These are phyloP conservation scores for Cercospora sojina DNA, from an alignment of 2,329 filamentous ascomycete species.

Conservation along the genomic window DNA sequence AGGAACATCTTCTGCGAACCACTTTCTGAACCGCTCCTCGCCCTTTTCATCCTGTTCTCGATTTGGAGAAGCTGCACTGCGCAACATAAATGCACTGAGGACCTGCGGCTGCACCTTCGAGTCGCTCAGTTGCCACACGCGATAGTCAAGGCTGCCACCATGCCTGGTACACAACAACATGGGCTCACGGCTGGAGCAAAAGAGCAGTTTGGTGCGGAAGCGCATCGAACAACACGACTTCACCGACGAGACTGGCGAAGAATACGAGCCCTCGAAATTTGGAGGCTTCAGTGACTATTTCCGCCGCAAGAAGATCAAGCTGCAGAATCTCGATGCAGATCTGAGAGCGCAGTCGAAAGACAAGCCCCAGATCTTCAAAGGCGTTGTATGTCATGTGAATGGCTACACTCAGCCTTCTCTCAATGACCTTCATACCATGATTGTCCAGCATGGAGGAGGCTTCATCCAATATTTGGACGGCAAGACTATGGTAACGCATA, in stretches of 20 bases:
- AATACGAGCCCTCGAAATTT: slow-evolving; percentile 84
- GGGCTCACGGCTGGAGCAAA: slow-evolving; percentile 62
- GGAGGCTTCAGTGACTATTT: slow-evolving; percentile 92
- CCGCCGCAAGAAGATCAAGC: slow-evolving; percentile 90
- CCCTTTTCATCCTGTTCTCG: neutral
- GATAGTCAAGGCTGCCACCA: slow-evolving; percentile 1
- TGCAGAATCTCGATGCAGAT: slow-evolving; percentile 89
- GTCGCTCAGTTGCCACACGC: neutral
- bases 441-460: slow-evolving; percentile 89
- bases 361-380: slow-evolving; percentile 84
- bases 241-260: slow-evolving; percentile 70
- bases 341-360: slow-evolving; percentile 67
- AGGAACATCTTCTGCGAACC: neutral
- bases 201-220: slow-evolving; percentile 60
- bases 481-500: slow-evolving; percentile 90
- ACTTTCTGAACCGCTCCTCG: neutral
- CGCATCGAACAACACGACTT: slow-evolving; percentile 70
- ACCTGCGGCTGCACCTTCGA: neutral
- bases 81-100: neutral
- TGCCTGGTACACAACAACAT: slow-evolving; percentile 42
- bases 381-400: slow-evolving; percentile 86
- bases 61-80: neutral
- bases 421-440: slow-evolving; percentile 80
- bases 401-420: slow-evolving; percentile 94
- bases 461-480: slow-evolving; percentile 93